These are phyloP conservation scores for Grosmannia clavigera DNA, from an alignment of 2,329 filamentous ascomycete species.

Conservation along the genomic window DNA sequence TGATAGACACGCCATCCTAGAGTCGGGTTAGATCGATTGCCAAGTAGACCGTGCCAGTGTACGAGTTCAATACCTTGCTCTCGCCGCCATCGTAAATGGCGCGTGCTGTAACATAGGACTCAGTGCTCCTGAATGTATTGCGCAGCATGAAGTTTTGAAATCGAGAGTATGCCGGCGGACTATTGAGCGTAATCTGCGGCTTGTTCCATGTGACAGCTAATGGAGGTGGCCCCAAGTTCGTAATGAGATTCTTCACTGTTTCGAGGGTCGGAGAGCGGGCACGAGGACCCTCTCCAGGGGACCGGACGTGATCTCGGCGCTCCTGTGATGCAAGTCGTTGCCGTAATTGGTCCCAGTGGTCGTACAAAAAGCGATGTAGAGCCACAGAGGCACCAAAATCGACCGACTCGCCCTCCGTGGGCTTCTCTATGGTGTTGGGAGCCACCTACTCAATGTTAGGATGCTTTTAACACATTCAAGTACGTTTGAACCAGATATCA, in stretches of 20 bases:
- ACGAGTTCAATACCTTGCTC: slow-evolving; percentile 38
- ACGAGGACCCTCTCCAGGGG: slow-evolving; percentile 38
- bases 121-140: slow-evolving; percentile 52
- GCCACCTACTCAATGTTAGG: slow-evolving; percentile 25
- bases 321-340: slow-evolving; percentile 51
- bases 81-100: slow-evolving; percentile 61
- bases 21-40: background rate
- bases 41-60: background rate
- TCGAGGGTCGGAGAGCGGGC: slow-evolving; percentile 46
- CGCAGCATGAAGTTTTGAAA: slow-evolving; percentile 64
- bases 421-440: slow-evolving; percentile 31
- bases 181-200: slow-evolving; percentile 51
- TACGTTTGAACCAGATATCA: background rate
- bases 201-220: slow-evolving; percentile 59
- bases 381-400: slow-evolving; percentile 62
- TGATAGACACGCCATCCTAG: slow-evolving; percentile 53
- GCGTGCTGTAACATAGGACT: slow-evolving; percentile 50
- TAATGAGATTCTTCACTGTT: slow-evolving; percentile 47
- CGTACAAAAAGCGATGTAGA: slow-evolving; percentile 56
- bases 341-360: slow-evolving; percentile 58
- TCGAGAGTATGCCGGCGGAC: slow-evolving; percentile 50
- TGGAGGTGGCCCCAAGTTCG: slow-evolving; percentile 54
- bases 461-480: slow-evolving; percentile 5
- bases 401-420: slow-evolving; percentile 37
- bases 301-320: slow-evolving; percentile 41